phyloP scores from a whole-genome alignment of 805 yeast species.

The Kluyveromyces nonfermentans region DNA sequence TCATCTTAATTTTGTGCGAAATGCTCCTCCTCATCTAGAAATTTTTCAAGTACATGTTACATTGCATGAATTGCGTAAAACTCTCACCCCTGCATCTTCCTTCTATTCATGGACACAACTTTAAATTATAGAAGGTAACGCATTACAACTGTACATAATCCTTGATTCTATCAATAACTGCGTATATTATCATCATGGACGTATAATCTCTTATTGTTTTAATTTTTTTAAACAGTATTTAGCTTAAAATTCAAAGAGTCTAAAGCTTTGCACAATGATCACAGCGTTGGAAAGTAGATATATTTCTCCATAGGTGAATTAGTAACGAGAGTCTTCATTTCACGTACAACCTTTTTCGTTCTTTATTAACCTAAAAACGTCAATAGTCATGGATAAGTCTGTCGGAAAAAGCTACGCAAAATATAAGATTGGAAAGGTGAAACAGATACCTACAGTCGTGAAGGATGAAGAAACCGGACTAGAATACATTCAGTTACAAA shows the following conservation, averaged over 20 bases:
- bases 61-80: constrained; percentile 39
- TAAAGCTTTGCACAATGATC: no score
- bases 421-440: constrained; percentile 29
- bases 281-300: no score
- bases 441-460: constrained; percentile 25
- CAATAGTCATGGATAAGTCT: neutral
- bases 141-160: neutral
- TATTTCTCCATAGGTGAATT: neutral
- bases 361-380: neutral
- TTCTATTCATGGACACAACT: constrained; percentile 28
- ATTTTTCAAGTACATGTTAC: constrained; percentile 44
- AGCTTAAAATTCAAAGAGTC: no score
- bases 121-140: constrained; percentile 5
- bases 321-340: neutral
- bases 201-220: neutral
- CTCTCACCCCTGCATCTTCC: constrained; percentile 24
- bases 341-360: neutral
- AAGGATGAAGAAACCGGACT: constrained; percentile 20
- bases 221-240: neutral
- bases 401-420: constrained; percentile 14
- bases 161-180: neutral
- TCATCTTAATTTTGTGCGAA: constrained; percentile 31
- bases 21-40: constrained; percentile 34
- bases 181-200: neutral
- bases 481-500: constrained; percentile 20